Evolutionary conservation across 202 grass and related monocot species (phyloP).

Genomic region (Schoenoplectus triqueter): DNA sequence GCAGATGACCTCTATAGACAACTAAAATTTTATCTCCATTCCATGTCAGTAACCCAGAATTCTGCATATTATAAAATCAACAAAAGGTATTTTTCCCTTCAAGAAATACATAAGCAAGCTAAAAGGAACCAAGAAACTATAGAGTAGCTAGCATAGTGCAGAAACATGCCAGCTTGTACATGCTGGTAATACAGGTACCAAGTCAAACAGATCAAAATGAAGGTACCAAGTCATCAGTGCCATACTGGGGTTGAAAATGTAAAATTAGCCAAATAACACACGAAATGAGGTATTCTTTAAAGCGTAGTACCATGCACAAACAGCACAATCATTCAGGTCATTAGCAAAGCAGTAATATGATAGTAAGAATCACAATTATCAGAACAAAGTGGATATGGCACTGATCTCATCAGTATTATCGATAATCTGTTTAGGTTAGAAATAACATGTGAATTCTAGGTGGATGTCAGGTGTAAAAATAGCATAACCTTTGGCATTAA

Average conservation of each 20-base stretch:
- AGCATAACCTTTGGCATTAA: constrained; percentile 7
- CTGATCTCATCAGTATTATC: neutral
- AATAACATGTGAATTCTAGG: too few species aligned
- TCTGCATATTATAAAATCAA: constrained; percentile 2
- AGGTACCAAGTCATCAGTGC: neutral
- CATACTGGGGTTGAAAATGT: neutral
- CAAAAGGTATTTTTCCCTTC: neutral
- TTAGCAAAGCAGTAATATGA: neutral
- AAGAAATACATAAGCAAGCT: neutral
- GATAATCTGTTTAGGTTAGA: neutral
- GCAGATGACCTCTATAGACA: neutral
- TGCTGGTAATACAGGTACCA: constrained; percentile 16
- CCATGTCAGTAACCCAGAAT: neutral
- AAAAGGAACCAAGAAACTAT: neutral
- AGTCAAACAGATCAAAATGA: neutral
- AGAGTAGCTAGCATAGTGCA: neutral
- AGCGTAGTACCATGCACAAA: neutral
- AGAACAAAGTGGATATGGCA: neutral
- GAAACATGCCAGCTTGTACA: neutral
- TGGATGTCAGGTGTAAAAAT: neutral
- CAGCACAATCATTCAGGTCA: neutral
- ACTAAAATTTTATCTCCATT: neutral
- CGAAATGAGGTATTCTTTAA: neutral
- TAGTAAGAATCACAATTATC: neutral
- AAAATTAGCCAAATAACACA: neutral